Conservation (phyloP, 208 protist genomes). For the Naegleria lovaniensis region DNA sequence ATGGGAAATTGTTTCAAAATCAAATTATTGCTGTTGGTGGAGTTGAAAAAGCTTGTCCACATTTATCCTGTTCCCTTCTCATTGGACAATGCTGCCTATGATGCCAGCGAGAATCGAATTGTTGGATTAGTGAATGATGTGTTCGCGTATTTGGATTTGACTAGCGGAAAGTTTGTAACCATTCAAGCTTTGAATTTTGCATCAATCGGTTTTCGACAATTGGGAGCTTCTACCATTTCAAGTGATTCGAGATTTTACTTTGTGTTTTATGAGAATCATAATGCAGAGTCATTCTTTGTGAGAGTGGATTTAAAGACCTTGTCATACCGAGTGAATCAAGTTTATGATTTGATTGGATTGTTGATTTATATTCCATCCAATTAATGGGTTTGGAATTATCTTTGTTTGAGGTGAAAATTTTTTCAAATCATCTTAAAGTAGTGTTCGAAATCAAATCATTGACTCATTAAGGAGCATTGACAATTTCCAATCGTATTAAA, state of each 20-base stretch:
- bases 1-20: too few relatives aligned
- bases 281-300: not conserved
- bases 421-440: too few relatives aligned
- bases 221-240: not conserved
- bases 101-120: not conserved
- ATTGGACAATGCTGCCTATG: not conserved
- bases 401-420: too few relatives aligned
- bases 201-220: not conserved
- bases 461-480: too few relatives aligned
- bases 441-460: too few relatives aligned
- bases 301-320: not conserved
- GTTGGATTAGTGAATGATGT: not conserved
- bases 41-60: not conserved
- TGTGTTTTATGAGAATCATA: conserved; percentile 6
- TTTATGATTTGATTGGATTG: not conserved
- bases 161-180: not conserved
- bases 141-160: not conserved
- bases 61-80: not conserved
- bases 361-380: not conserved
- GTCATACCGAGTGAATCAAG: not conserved
- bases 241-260: not conserved
- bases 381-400: too few relatives aligned
- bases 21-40: too few relatives aligned
- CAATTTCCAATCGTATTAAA: too few relatives aligned
- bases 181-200: not conserved